Evolutionary conservation across 345 rosid species (phyloP).

Genomic region (Dipteronia dyeriana): DNA sequence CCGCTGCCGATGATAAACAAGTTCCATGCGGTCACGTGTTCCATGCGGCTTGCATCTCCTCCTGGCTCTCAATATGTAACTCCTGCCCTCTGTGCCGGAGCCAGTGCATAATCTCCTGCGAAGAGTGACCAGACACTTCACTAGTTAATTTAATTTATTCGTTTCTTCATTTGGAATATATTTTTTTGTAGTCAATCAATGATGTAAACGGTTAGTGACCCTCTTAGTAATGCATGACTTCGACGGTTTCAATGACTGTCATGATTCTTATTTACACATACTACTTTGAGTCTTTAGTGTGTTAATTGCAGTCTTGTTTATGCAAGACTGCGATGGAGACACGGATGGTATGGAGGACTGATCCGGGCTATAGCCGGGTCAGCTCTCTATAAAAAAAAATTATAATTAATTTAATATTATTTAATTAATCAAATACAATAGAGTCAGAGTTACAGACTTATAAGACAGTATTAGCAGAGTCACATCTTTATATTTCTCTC

Average conservation of each 20-base stretch:
- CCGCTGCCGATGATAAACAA: constrained; percentile 6
- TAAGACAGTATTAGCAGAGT: too few species aligned
- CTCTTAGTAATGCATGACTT: background rate
- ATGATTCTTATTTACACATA: background rate
- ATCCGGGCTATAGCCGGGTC: too few species aligned
- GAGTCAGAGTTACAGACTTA: too few species aligned
- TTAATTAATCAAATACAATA: too few species aligned
- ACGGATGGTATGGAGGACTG: too few species aligned
- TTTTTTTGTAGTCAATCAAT: background rate
- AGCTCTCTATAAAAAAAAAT: too few species aligned
- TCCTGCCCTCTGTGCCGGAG: constrained; percentile 45
- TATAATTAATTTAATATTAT: too few species aligned
- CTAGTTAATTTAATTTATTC: background rate
- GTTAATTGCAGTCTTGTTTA: too few species aligned
- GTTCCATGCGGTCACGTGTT: constrained; percentile 36
- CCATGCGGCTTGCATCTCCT: constrained; percentile 31
- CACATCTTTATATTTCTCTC: too few species aligned
- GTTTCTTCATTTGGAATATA: background rate
- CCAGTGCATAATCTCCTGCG: constrained; percentile 15
- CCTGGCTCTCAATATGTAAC: constrained; percentile 27
- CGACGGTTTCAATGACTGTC: background rate
- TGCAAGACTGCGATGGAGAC: too few species aligned
- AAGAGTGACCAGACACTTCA: background rate
- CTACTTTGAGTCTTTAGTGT: too few species aligned
- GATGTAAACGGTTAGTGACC: background rate